Evolutionary conservation across 140 eudicot genomes (phyloP).

Genomic region (Stevia rebaudiana): DNA sequence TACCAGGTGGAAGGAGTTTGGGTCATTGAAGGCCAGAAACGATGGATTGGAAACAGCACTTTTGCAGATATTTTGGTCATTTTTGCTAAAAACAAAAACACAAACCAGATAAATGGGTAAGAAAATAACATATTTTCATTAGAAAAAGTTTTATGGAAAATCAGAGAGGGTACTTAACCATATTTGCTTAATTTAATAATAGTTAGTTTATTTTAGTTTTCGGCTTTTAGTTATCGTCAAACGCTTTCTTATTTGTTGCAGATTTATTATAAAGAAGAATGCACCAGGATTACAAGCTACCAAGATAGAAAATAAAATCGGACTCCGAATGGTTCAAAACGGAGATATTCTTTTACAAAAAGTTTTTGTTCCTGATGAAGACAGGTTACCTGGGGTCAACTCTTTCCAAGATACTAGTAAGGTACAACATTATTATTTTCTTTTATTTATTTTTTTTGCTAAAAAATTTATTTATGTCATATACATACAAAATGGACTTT

Average conservation of each 20-base stretch:
- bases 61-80: conserved; percentile 90
- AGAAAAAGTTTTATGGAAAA: not conserved
- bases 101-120: conserved; percentile 94
- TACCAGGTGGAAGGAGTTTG: conserved; percentile 94
- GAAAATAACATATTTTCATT: conserved; percentile 5
- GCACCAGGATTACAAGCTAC: conserved; percentile 82
- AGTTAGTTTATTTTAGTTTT: not conserved
- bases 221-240: not conserved
- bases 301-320: conserved; percentile 85
- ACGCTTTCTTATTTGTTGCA: conserved; percentile 32
- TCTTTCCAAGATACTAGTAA: conserved; percentile 94
- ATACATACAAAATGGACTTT: not conserved
- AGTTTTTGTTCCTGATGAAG: conserved; percentile 92
- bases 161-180: not conserved
- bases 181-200: too few species aligned
- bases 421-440: conserved; percentile 35
- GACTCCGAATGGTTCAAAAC: conserved; percentile 88
- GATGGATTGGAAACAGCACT: conserved; percentile 99
- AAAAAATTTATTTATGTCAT: not conserved
- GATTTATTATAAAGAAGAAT: conserved; percentile 72
- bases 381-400: conserved; percentile 84
- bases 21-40: conserved; percentile 92
- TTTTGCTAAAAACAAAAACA: conserved; percentile 74
- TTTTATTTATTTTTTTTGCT: not conserved
- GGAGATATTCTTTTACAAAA: conserved; percentile 78